phyloP scores from a whole-genome alignment of 495 filamentous ascomycete species.

The Penicillium coprophilum region DNA sequence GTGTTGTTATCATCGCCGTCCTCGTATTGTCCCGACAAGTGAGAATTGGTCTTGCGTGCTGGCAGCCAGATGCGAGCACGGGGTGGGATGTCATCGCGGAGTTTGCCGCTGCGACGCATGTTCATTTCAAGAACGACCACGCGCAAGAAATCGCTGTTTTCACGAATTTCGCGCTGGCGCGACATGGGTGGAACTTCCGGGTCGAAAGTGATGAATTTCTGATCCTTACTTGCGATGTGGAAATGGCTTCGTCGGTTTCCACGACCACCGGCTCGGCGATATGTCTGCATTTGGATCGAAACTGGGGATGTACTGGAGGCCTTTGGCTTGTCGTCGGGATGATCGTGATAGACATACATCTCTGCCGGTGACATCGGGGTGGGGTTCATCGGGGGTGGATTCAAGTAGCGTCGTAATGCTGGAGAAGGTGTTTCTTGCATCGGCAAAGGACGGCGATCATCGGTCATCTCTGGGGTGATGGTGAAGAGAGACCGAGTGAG shows the following conservation, averaged over 20 bases:
- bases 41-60: constrained; percentile 59
- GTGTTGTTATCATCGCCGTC: constrained; percentile 36
- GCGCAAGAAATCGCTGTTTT: constrained; percentile 92
- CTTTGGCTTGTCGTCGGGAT: constrained; percentile 36
- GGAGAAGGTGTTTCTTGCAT: constrained; percentile 75
- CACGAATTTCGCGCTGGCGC: constrained; percentile 83
- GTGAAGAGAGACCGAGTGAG: constrained; percentile 81
- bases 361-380: constrained; percentile 66
- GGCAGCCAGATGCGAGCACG: constrained; percentile 85
- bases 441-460: constrained; percentile 82
- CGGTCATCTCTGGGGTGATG: constrained; percentile 78
- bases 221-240: constrained; percentile 34
- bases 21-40: constrained; percentile 32
- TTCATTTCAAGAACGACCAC: constrained; percentile 96
- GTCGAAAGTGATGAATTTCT: constrained; percentile 41
- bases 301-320: constrained; percentile 56
- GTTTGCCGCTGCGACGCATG: constrained; percentile 88
- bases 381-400: constrained; percentile 81
- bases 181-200: constrained; percentile 51
- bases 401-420: constrained; percentile 87
- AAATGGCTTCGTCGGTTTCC: constrained; percentile 37
- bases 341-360: constrained; percentile 56
- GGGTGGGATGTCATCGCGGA: constrained; percentile 80
- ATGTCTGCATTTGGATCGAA: constrained; percentile 87
- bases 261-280: constrained; percentile 45